These are phyloP conservation scores for Penicillium odoratum DNA, from an alignment of 495 filamentous ascomycete genomes.

Conservation along the genomic window DNA sequence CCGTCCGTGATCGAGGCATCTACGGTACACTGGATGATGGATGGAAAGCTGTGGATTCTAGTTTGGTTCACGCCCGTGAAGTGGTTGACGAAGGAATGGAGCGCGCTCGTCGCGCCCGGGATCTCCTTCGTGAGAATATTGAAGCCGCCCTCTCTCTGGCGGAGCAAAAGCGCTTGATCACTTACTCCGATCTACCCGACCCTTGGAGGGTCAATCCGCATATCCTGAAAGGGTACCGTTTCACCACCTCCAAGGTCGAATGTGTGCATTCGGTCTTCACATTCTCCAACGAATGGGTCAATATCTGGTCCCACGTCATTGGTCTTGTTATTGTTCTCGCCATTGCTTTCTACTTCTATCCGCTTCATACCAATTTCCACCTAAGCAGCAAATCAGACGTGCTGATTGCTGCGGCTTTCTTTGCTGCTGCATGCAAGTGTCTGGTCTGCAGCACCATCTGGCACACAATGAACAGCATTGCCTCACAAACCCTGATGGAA, in stretches of 20 bases:
- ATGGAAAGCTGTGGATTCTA: constrained; percentile 70
- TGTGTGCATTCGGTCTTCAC: constrained; percentile 81
- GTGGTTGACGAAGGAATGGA: constrained; percentile 86
- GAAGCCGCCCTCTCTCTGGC: constrained; percentile 78
- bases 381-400: constrained; percentile 84
- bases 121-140: constrained; percentile 74
- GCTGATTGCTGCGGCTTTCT: constrained; percentile 88
- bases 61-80: constrained; percentile 69
- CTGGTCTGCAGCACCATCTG: constrained; percentile 92
- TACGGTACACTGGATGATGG: constrained; percentile 66
- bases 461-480: constrained; percentile 98
- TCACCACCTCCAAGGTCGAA: constrained; percentile 81
- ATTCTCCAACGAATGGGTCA: constrained; percentile 89
- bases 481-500: constrained; percentile 85
- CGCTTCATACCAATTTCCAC: constrained; percentile 78
- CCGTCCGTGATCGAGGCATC: constrained; percentile 61
- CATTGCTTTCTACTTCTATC: constrained; percentile 97
- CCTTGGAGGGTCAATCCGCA: constrained; percentile 96
- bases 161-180: constrained; percentile 76
- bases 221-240: constrained; percentile 88
- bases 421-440: constrained; percentile 95
- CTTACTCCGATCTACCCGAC: constrained; percentile 83
- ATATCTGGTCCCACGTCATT: constrained; percentile 95
- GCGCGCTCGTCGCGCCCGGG: constrained; percentile 72
- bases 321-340: constrained; percentile 84